These are phyloP conservation scores for Cryptosporidium meleagridis DNA, from an alignment of 169 alveolate species.

Conservation along the genomic window DNA sequence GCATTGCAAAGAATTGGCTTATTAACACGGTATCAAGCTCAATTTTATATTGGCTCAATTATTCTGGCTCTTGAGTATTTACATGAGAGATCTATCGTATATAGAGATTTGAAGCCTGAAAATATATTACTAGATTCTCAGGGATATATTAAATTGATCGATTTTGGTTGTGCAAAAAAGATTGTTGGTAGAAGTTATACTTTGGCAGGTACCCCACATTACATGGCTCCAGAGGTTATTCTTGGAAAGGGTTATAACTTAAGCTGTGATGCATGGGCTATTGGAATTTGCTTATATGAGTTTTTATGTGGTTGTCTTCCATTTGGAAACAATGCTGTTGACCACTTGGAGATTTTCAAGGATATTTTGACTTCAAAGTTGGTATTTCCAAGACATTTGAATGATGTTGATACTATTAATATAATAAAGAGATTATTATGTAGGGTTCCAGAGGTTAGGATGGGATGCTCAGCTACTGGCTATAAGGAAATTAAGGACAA, in stretches of 20 bases:
- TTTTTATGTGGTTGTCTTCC: conserved; percentile 98
- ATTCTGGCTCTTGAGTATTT: conserved; percentile 91
- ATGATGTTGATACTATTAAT: conserved; percentile 87
- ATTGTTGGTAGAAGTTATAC: conserved; percentile 92
- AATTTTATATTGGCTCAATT: conserved; percentile 91
- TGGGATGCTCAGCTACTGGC: conserved; percentile 92
- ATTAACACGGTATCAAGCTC: conserved; percentile 89
- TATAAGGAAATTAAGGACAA: conserved; percentile 89
- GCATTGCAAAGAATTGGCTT: conserved; percentile 92
- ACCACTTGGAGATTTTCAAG: conserved; percentile 94
- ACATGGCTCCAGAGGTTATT: conserved; percentile 95
- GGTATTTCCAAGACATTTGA: conserved; percentile 83
- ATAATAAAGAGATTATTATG: conserved; percentile 90
- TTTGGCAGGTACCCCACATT: conserved; percentile 96
- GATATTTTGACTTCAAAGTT: conserved; percentile 89
- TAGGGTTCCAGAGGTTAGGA: conserved; percentile 90
- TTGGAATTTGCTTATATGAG: conserved; percentile 98
- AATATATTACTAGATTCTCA: conserved; percentile 94
- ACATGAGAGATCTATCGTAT: conserved; percentile 93
- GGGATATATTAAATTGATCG: conserved; percentile 95
- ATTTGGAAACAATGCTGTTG: conserved; percentile 96
- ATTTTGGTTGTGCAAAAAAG: conserved; percentile 96
- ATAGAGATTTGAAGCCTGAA: conserved; percentile 97
- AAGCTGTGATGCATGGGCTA: conserved; percentile 97
- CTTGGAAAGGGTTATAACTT: conserved; percentile 96